A percentile compares a stretch with the other conserved stretches of the same genome.
Evolutionary conservation across 1,139 yeast species (phyloP).

Genomic region (Hemisphaericaspora subhashii): DNA sequence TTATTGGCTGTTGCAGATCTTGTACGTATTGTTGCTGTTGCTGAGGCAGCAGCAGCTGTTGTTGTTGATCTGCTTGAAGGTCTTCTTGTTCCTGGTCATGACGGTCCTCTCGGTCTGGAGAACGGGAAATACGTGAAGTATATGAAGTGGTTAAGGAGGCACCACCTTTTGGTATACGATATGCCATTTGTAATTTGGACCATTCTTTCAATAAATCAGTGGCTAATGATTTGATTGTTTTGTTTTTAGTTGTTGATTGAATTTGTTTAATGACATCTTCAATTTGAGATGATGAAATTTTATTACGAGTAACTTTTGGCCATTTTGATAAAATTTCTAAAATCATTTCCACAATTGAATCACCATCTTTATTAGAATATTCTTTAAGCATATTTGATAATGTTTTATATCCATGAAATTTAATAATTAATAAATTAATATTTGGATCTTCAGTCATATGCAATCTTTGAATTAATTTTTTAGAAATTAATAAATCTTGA

Average conservation of each 20-base stretch:
- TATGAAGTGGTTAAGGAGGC: conserved; percentile 16
- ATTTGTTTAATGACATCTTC: conserved; percentile 61
- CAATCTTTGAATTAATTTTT: conserved; percentile 68
- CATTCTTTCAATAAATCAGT: conserved; percentile 59
- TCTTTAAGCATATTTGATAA: conserved; percentile 59
- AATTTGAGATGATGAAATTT: conserved; percentile 76
- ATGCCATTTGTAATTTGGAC: conserved; percentile 77
- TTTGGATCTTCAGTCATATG: conserved; percentile 52
- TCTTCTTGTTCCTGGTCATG: no score
- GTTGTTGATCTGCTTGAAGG: conserved; percentile 7
- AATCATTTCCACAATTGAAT: conserved; percentile 41
- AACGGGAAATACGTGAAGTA: conserved; percentile 21
- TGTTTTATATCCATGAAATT: conserved; percentile 86
- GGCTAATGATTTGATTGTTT: conserved; percentile 39
- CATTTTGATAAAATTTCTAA: conserved; percentile 62
- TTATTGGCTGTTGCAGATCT: conserved; percentile 18
- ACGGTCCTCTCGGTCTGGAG: conserved; percentile 17
- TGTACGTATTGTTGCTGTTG: conserved; percentile 13
- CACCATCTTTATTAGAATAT: conserved; percentile 32
- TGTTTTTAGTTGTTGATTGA: conserved; percentile 23
- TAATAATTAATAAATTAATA: conserved; percentile 62
- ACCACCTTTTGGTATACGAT: conserved; percentile 61
- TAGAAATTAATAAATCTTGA: conserved; percentile 66
- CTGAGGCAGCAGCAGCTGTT: conserved; percentile 15
- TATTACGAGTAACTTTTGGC: conserved; percentile 83